These are phyloP conservation scores for Ascoidea rubescens DNA, from an alignment of 805 yeast genomes.

Conservation along the genomic window DNA sequence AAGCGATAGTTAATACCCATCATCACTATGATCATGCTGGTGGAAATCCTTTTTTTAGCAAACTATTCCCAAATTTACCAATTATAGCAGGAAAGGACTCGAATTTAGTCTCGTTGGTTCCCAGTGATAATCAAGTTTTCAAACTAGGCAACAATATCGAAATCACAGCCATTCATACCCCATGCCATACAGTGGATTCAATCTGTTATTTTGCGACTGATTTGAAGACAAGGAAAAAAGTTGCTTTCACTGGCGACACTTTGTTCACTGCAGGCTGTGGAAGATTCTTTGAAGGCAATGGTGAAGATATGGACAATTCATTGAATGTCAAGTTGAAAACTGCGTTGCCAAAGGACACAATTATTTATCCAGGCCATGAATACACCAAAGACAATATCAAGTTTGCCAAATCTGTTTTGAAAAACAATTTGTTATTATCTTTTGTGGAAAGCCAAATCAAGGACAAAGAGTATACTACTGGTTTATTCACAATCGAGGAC, in stretches of 20 bases:
- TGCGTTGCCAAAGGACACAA: conserved; percentile 50
- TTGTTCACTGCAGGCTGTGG: conserved; percentile 93
- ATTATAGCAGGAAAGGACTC: conserved; percentile 78
- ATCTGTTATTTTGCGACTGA: conserved; percentile 77
- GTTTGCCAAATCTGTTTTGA: conserved; percentile 56
- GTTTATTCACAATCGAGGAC: conserved; percentile 71
- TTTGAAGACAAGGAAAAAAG: conserved; percentile 41
- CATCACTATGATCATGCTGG: conserved; percentile 95
- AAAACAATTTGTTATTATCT: conserved; percentile 21
- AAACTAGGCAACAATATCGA: conserved; percentile 50
- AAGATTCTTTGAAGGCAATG: conserved; percentile 86
- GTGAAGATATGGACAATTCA: conserved; percentile 64
- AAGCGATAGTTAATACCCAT: conserved; percentile 85
- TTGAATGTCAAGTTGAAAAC: conserved; percentile 42
- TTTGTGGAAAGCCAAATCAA: conserved; percentile 36
- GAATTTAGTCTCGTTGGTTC: conserved; percentile 58
- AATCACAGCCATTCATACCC: conserved; percentile 80
- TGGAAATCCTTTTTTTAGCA: conserved; percentile 40
- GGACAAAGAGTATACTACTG: conserved; percentile 65
- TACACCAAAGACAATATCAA: conserved; percentile 73
- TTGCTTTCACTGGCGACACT: conserved; percentile 93
- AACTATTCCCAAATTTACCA: conserved; percentile 27
- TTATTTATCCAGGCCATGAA: conserved; percentile 91
- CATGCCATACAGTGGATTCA: conserved; percentile 96
- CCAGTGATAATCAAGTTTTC: conserved; percentile 46